These are phyloP conservation scores for Porphyrellus cyaneotinctus DNA, from an alignment of 768 basidiomycete species.

Conservation along the genomic window DNA sequence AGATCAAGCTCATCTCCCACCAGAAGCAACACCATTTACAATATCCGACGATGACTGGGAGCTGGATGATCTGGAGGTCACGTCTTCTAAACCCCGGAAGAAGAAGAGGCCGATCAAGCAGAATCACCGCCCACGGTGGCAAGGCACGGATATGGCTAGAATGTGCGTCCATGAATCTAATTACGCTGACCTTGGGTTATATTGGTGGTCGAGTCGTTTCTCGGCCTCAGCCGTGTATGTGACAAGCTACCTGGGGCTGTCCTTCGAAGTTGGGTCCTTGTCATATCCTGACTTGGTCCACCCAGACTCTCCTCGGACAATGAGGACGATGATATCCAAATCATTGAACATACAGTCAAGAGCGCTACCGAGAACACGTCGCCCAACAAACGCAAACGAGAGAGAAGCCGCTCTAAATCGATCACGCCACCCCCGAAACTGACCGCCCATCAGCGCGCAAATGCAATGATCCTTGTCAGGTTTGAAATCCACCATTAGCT, in stretches of 20 bases:
- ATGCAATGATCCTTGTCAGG: conserved; percentile 60
- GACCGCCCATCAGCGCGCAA: conserved; percentile 48
- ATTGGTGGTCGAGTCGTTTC: background rate
- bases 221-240: background rate
- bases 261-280: conserved; percentile 4
- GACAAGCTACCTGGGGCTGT: conserved; percentile 12
- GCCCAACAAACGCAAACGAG: conserved; percentile 42
- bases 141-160: conserved; percentile 34
- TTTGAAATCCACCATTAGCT: conserved; percentile 27
- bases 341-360: conserved; percentile 34
- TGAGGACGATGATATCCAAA: conserved; percentile 45
- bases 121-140: conserved; percentile 39
- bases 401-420: conserved; percentile 62
- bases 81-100: conserved; percentile 35
- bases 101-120: conserved; percentile 36
- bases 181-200: background rate
- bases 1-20: conserved; percentile 5
- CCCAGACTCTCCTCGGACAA: conserved; percentile 38
- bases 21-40: conserved; percentile 23
- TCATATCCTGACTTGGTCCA: conserved; percentile 6
- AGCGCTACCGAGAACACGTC: conserved; percentile 6
- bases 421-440: conserved; percentile 74
- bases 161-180: conserved; percentile 35
- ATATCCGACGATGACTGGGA: conserved; percentile 25
- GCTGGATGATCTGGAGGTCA: conserved; percentile 3